phyloP scores from a whole-genome alignment of 2,329 filamentous ascomycete genomes.

The Aspergillus eucalypticola region DNA sequence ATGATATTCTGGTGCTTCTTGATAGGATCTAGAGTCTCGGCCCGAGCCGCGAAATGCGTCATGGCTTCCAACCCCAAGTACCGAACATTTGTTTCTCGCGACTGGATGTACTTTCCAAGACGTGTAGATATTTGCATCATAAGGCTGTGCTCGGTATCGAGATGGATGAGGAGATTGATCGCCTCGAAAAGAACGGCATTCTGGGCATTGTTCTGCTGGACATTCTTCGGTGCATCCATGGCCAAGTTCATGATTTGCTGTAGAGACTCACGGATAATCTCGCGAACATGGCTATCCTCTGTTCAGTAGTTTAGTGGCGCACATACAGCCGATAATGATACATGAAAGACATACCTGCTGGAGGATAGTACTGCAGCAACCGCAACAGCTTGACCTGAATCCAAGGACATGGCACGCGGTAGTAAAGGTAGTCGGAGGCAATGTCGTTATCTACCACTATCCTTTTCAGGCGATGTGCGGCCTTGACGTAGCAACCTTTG shows the following conservation, averaged over 20 bases:
- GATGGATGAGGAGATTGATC: constrained; percentile 96
- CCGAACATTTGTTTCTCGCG: constrained; percentile 92
- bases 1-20: constrained; percentile 98
- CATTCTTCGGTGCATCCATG: constrained; percentile 93
- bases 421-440: constrained; percentile 90
- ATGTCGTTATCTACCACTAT: constrained; percentile 90
- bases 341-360: constrained; percentile 65
- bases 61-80: constrained; percentile 96
- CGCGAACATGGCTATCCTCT: constrained; percentile 91
- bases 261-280: constrained; percentile 87
- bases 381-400: constrained; percentile 92
- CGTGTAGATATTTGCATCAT: constrained; percentile 95
- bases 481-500: constrained; percentile 91
- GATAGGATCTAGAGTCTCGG: constrained; percentile 93
- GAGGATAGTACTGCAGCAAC: constrained; percentile 92
- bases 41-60: constrained; percentile 92
- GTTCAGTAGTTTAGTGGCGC: constrained; percentile 7
- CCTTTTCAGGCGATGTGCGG: constrained; percentile 82
- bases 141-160: constrained; percentile 89
- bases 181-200: constrained; percentile 98
- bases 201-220: constrained; percentile 98
- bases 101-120: constrained; percentile 93
- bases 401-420: constrained; percentile 99
- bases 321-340: constrained; percentile 7
- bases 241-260: constrained; percentile 89